These are phyloP conservation scores for Wickerhamiella nectarea DNA, from an alignment of 805 yeast species.

Conservation along the genomic window DNA sequence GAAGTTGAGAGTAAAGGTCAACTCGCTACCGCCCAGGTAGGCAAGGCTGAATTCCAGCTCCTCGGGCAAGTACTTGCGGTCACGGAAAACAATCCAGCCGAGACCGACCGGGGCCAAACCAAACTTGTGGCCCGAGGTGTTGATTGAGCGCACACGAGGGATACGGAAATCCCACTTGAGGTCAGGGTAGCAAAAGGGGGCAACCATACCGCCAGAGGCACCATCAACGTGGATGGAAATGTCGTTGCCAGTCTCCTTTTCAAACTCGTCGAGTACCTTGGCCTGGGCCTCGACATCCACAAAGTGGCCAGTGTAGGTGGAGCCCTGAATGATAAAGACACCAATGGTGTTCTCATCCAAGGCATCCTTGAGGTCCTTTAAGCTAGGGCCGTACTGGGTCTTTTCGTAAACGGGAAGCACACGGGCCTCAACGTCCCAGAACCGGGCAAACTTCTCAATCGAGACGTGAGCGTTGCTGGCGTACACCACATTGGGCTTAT, in stretches of 20 bases:
- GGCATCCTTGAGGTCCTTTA: slow-evolving; percentile 41
- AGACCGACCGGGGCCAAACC: slow-evolving; percentile 84
- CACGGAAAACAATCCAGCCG: slow-evolving; percentile 86
- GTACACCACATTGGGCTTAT: slow-evolving; percentile 76
- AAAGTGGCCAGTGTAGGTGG: slow-evolving; percentile 87
- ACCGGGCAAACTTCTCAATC: slow-evolving; percentile 82
- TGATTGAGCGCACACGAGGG: slow-evolving; percentile 68
- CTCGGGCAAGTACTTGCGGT: slow-evolving; percentile 48
- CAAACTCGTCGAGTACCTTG: slow-evolving; percentile 52
- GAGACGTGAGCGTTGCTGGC: slow-evolving; percentile 91
- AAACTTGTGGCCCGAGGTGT: slow-evolving; percentile 86
- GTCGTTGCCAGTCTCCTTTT: slow-evolving; percentile 49
- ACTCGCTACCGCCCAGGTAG: slow-evolving; percentile 81
- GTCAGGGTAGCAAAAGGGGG: slow-evolving; percentile 69
- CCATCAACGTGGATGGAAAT: slow-evolving; percentile 89
- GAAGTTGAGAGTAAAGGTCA: slow-evolving; percentile 73
- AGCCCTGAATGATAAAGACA: slow-evolving; percentile 73
- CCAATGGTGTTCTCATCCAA: slow-evolving; percentile 91
- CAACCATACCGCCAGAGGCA: slow-evolving; percentile 81
- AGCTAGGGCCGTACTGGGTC: slow-evolving; percentile 52
- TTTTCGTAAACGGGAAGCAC: slow-evolving; percentile 50
- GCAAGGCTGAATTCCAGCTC: slow-evolving; percentile 62
- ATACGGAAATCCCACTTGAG: slow-evolving; percentile 73
- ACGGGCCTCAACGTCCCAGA: slow-evolving; percentile 82
- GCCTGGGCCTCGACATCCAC: slow-evolving; percentile 57